These are phyloP conservation scores for Akanthomyces lecanii DNA, from an alignment of 2,329 filamentous ascomycete species.

Conservation along the genomic window DNA sequence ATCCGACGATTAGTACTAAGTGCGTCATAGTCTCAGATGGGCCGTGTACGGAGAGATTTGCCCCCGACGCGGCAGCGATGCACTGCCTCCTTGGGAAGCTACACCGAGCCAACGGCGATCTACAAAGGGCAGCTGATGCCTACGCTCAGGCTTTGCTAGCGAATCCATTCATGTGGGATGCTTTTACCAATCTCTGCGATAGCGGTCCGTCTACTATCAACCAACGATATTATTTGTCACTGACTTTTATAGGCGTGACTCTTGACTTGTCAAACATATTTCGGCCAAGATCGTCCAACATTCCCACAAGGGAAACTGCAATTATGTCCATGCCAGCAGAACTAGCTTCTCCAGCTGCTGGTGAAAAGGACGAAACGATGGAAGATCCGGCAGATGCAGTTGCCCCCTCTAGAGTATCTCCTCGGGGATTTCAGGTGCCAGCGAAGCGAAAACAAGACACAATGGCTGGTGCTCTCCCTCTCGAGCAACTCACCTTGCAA, in stretches of 20 bases:
- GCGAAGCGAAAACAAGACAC: neutral
- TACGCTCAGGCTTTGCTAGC: neutral
- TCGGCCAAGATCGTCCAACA: neutral
- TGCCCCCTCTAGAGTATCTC: neutral
- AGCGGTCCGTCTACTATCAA: neutral
- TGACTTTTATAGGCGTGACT: neutral
- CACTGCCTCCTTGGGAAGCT: neutral
- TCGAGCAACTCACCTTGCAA: neutral
- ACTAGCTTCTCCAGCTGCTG: neutral
- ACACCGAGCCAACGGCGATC: neutral
- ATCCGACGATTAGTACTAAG: neutral
- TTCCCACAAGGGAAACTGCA: neutral
- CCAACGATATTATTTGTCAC: neutral
- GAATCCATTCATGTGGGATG: neutral
- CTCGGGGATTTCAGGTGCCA: neutral
- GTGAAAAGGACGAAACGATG: neutral
- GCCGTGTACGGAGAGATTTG: neutral
- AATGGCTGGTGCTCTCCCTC: neutral
- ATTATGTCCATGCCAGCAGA: neutral
- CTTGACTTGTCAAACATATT: neutral
- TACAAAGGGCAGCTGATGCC: neutral
- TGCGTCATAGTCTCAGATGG: neutral
- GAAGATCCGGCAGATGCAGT: too few relatives aligned
- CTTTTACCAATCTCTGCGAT: neutral
- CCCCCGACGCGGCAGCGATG: neutral